These are phyloP conservation scores for Porodaedalea pini DNA, from an alignment of 1,284 basidiomycete species.

Conservation along the genomic window DNA sequence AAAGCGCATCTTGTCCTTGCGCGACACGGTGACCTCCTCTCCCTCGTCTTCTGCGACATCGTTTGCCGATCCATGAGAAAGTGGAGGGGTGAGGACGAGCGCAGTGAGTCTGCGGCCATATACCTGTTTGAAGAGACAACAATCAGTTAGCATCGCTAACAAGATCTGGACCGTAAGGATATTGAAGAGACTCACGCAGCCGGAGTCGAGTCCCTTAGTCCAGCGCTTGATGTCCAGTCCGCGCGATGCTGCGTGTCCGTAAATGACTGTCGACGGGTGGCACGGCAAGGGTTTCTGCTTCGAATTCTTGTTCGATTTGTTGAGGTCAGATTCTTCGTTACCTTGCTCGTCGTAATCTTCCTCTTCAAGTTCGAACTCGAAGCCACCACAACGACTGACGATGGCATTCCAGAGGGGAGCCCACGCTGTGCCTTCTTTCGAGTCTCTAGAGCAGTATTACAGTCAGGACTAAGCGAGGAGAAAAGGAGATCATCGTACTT, in stretches of 20 bases:
- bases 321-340: background rate
- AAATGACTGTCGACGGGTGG: conserved; percentile 74
- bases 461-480: background rate
- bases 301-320: background rate
- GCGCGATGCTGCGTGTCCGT: conserved; percentile 75
- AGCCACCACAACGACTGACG: conserved; percentile 65
- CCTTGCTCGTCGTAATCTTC: conserved; percentile 27
- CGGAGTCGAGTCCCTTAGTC: conserved; percentile 78
- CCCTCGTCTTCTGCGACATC: background rate
- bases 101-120: conserved; percentile 54
- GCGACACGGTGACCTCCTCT: background rate
- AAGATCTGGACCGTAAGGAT: too few relatives aligned
- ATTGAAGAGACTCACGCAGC: conserved; percentile 56
- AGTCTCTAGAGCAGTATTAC: conserved; percentile 26
- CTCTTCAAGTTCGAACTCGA: conserved; percentile 27
- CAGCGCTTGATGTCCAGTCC: conserved; percentile 77
- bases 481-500: conserved; percentile 15
- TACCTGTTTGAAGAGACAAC: conserved; percentile 35
- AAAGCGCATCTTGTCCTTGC: conserved; percentile 4
- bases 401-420: conserved; percentile 68
- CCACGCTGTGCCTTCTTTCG: conserved; percentile 67
- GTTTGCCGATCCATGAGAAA: background rate
- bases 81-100: conserved; percentile 43
- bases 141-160: background rate
- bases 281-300: conserved; percentile 46